A percentile compares a stretch with the other conserved stretches of the same genome.
These are phyloP conservation scores for Exutisphaerella laricina DNA, from an alignment of 2,329 filamentous ascomycete genomes.

Conservation along the genomic window DNA sequence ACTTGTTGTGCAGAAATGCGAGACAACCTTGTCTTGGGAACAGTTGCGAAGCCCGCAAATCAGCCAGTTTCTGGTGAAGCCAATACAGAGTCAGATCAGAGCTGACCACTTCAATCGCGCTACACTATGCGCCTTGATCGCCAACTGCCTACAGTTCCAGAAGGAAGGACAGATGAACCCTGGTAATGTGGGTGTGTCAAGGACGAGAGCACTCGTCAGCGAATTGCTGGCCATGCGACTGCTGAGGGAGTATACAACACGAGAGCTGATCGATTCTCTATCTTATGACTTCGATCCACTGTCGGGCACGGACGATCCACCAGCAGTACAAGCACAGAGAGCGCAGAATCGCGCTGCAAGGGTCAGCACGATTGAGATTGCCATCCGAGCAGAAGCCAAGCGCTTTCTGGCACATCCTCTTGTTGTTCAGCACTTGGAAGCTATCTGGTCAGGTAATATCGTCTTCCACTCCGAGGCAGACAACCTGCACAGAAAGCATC, in stretches of 20 bases:
- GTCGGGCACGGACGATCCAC: slow-evolving; percentile 62
- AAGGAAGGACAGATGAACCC: slow-evolving; percentile 80
- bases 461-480: slow-evolving; percentile 90
- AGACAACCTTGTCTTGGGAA: slow-evolving; percentile 91
- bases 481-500: slow-evolving; percentile 64
- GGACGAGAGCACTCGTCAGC: slow-evolving; percentile 79
- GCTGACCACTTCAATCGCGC: slow-evolving; percentile 77
- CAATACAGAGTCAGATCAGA: slow-evolving; percentile 85
- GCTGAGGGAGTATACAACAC: slow-evolving; percentile 79
- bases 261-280: slow-evolving; percentile 87
- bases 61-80: slow-evolving; percentile 91
- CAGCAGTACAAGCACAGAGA: slow-evolving; percentile 38
- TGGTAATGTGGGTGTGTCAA: slow-evolving; percentile 76
- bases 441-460: slow-evolving; percentile 93
- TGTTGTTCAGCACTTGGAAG: slow-evolving; percentile 90
- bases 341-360: slow-evolving; percentile 58
- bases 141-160: slow-evolving; percentile 87
- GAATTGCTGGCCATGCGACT: slow-evolving; percentile 86
- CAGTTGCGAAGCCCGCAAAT: slow-evolving; percentile 93
- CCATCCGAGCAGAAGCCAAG: slow-evolving; percentile 88
- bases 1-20: slow-evolving; percentile 75
- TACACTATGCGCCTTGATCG: slow-evolving; percentile 83
- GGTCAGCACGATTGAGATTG: slow-evolving; percentile 86
- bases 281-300: slow-evolving; percentile 94
- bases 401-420: slow-evolving; percentile 86